Percentiles rank a stretch among this genome's conserved stretches.
phyloP scores from a whole-genome alignment of 2,329 filamentous ascomycete species.

The Colletotrichum scovillei region DNA sequence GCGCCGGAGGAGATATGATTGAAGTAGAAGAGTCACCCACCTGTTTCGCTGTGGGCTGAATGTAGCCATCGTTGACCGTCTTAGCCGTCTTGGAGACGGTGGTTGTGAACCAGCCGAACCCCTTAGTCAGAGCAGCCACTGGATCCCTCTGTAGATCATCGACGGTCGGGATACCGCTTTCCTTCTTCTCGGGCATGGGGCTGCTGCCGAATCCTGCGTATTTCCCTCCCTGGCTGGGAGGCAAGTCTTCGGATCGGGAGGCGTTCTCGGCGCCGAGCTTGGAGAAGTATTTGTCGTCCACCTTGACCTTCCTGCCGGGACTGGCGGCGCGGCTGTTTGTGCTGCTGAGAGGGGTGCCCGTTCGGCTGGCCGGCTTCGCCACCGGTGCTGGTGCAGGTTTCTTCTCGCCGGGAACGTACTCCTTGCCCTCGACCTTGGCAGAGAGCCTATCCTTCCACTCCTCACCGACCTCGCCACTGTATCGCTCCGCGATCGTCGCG shows the following conservation, averaged over 20 bases:
- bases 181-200: conserved; percentile 62
- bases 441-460: conserved; percentile 94
- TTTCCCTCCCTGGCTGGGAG: conserved; percentile 92
- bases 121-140: conserved; percentile 86
- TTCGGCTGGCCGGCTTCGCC: conserved; percentile 48
- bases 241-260: conserved; percentile 75
- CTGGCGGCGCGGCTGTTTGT: conserved; percentile 54
- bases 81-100: conserved; percentile 92
- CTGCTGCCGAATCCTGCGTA: conserved; percentile 91
- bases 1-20: conserved; percentile 31
- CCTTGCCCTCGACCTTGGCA: conserved; percentile 87
- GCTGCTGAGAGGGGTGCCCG: conserved; percentile 54
- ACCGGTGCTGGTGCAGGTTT: conserved; percentile 51
- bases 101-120: conserved; percentile 92
- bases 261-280: conserved; percentile 87
- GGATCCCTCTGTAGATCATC: conserved; percentile 94
- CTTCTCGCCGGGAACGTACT: conserved; percentile 83
- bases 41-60: conserved; percentile 92
- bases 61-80: conserved; percentile 89
- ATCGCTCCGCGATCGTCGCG: conserved; percentile 89
- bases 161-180: conserved; percentile 71
- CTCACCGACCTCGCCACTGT: conserved; percentile 89
- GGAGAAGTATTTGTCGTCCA: conserved; percentile 92
- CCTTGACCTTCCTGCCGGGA: conserved; percentile 64
- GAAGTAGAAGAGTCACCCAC: conserved; percentile 56